Base-by-base conservation (phyloP, 768 basidiomycete genomes). In the Rhodotorula diobovata region DNA sequence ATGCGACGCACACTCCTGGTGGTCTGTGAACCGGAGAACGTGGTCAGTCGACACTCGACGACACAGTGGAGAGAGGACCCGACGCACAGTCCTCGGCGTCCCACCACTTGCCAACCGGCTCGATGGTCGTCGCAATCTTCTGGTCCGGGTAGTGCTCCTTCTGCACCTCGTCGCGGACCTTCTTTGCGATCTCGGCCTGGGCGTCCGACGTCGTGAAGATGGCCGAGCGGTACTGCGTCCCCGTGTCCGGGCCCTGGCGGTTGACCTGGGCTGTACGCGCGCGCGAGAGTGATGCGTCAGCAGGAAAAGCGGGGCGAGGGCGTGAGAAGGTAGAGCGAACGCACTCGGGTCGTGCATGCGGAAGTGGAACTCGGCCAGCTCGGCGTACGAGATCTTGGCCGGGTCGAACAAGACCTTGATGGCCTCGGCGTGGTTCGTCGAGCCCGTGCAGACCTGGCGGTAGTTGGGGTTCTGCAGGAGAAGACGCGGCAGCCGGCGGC, bases 351-450 rank as follows among this genome's bases (percentile, higher is more conserved):
- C 66, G 61, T 71, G 71, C 71, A 67, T 72, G 14, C 95, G 69
- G 66, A 63, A 77, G 64, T 76, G 72, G 67, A 76, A 76, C 71
- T 78, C 77, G 45, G 94, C 91, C 45, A 97, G 87, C 79, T 95
- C 88, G 15, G 83, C 90, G 76, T 95, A 98, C 23, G 84, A 83
- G 37, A 97, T 87, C 50, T 88, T 81, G 25, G 80, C 81, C 0
- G 90, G 90, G 80, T 94, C 91, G 32, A 57, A 77, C 11, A 90
- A 89, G 68, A 98, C 88, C 79, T 85, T 86, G 71, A 93, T 80
- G 12, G 92, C 88, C 80, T 97, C 95, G 1, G 95, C 95, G 79
- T 96, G 93, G 58, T 87, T 85, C 7, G 95, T 97, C 34, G 81
- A 77, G 2, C 93, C 94, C 5, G 83, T 79, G 80, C 94, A 94